Evolutionary conservation across 2,329 filamentous ascomycete species (phyloP).

Genomic region (Fusarium sp.): DNA sequence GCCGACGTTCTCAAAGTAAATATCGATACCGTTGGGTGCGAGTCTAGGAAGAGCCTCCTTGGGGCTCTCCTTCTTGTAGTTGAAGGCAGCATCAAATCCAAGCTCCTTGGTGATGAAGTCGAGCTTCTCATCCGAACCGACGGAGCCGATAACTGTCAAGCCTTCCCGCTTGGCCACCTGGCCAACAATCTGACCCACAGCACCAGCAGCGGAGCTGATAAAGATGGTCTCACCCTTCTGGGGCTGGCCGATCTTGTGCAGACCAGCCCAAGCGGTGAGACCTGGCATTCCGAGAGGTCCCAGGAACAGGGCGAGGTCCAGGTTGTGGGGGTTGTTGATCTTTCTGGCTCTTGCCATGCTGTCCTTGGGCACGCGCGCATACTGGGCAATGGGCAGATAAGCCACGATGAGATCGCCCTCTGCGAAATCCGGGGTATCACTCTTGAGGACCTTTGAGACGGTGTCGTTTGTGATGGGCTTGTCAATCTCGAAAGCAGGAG

Average conservation of each 20-base stretch:
- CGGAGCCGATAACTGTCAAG: constrained; percentile 81
- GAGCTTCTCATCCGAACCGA: constrained; percentile 83
- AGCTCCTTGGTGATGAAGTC: constrained; percentile 69
- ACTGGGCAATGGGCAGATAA: constrained; percentile 74
- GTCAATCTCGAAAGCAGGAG: constrained; percentile 64
- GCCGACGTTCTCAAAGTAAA: constrained; percentile 67
- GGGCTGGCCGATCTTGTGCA: constrained; percentile 73
- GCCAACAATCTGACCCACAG: constrained; percentile 85
- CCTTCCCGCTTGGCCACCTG: constrained; percentile 87
- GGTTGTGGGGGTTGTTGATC: constrained; percentile 75
- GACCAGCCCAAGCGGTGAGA: constrained; percentile 76
- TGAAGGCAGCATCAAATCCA: constrained; percentile 74
- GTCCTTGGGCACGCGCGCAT: constrained; percentile 64
- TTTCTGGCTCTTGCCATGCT: constrained; percentile 55
- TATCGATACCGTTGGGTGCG: constrained; percentile 82
- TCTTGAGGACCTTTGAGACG: constrained; percentile 78
- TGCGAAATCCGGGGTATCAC: constrained; percentile 70
- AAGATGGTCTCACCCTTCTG: constrained; percentile 81
- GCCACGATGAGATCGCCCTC: constrained; percentile 75
- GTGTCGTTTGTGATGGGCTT: constrained; percentile 73
- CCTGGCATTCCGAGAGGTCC: constrained; percentile 74
- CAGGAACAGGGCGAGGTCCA: constrained; percentile 76
- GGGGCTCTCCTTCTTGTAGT: constrained; percentile 87
- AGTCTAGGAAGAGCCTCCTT: constrained; percentile 75
- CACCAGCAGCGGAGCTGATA: constrained; percentile 82